A percentile compares a stretch with the other conserved stretches of the same genome.
These are phyloP conservation scores for Fusarium sororula DNA, from an alignment of 2,329 filamentous ascomycete genomes.

Conservation along the genomic window DNA sequence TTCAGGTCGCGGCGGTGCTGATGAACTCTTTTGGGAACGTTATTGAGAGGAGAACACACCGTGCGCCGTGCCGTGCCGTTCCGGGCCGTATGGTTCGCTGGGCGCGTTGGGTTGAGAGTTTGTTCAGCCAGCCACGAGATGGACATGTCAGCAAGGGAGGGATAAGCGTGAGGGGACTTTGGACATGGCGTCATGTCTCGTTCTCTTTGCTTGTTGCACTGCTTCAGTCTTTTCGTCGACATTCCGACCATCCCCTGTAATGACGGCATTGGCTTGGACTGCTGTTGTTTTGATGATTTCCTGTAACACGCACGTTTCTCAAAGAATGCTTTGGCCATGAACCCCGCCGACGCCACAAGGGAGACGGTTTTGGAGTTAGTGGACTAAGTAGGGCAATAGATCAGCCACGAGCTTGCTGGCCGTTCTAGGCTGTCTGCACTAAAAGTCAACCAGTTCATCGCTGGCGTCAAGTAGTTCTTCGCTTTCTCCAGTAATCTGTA, in stretches of 20 bases:
- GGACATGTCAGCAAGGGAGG: background rate
- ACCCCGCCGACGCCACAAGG: background rate
- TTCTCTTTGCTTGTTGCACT: background rate
- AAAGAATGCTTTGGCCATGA: background rate
- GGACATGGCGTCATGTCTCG: background rate
- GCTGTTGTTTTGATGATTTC: background rate
- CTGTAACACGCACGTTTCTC: background rate
- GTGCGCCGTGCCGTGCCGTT: background rate
- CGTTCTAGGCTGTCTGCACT: background rate
- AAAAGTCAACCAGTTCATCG: background rate
- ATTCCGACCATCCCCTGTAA: background rate
- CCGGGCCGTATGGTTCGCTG: background rate
- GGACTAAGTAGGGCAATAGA: background rate
- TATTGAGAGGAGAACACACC: background rate
- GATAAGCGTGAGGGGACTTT: background rate
- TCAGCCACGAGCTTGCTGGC: background rate
- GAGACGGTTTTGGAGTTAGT: background rate
- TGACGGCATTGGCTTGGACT: background rate
- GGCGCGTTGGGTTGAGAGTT: background rate
- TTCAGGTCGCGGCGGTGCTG: background rate
- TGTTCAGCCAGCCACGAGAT: background rate
- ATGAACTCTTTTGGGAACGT: background rate
- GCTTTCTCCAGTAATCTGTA: background rate
- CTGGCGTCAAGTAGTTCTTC: background rate
- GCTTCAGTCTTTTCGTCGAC: background rate